Base-by-base conservation (phyloP, 2,329 filamentous ascomycete species). In the Dendrostoma leiphaemia region DNA sequence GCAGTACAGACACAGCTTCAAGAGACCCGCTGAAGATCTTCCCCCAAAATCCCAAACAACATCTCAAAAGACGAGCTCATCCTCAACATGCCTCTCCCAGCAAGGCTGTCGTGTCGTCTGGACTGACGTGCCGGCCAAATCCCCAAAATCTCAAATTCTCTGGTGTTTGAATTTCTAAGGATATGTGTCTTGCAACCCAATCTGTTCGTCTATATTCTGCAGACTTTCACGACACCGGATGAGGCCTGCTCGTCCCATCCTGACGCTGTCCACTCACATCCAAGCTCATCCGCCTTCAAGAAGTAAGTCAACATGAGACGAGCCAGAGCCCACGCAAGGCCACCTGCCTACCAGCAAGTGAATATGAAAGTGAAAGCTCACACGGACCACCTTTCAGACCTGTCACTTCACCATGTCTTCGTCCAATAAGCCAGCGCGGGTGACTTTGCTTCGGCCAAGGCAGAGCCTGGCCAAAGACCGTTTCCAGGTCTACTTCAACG, bases 401-500 rank as follows among this genome's bases (percentile, higher is more conserved):
- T n/a, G 15, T 9, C 26, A 23, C 6, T 9, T 24, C 8, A 34
- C n/a, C 23, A 51, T 51, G 48, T 38, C 48, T 51, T 44, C 48
- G 10, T 34, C 48, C 48, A 45, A 43, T 17, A 51, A 51, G 48
- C 46, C 54, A 24, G 17, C 37, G 37, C 48, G 47, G 53, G 78
- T 77, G 73, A 71, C 71, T 21, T 72, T 74, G 12, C 63, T 77
- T 9, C 69, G 75, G 40, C 68, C 73, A 29, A 66, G 83, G 52
- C 79, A 82, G 52, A 79, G 79, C 59, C 70, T 89, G n/a, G 71
- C 84, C 23, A 91, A 90, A 67, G 84, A 90, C 48, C 79, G 81
- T 51, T 90, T 95, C 65, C 74, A 85, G 2, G 69, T 73, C 34
- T 79, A 86, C 58, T 91, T 95, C 69, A 76, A 79, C 21, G 79